phyloP scores from a whole-genome alignment of 169 alveolate genomes.

The Plasmodium malariae region DNA sequence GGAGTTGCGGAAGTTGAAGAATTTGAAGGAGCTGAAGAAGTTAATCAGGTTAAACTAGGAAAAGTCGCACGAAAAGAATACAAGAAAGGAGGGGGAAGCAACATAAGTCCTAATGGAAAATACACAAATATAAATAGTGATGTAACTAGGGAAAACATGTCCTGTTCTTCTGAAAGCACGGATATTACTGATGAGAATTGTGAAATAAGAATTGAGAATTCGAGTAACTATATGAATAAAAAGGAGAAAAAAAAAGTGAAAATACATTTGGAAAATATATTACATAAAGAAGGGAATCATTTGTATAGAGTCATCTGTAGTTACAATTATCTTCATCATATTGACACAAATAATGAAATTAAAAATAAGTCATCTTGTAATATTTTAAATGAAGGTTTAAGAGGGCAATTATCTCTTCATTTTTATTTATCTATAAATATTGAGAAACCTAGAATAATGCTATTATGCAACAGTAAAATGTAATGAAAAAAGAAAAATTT shows the following conservation, averaged over 20 bases:
- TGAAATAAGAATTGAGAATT: constrained; percentile 21
- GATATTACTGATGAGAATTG: neutral
- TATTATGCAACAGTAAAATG: constrained; percentile 40
- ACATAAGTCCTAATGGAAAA: neutral
- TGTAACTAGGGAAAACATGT: neutral
- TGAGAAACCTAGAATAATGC: constrained; percentile 27
- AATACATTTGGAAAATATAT: constrained; percentile 41
- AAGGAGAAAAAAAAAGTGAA: constrained; percentile 40
- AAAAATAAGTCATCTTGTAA: neutral
- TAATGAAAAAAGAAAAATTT: constrained; percentile 26
- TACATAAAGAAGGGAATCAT: constrained; percentile 57
- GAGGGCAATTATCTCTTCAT: constrained; percentile 21
- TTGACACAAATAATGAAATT: neutral
- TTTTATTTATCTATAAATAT: constrained; percentile 49
- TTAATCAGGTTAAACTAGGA: neutral
- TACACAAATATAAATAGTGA: neutral
- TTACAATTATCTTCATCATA: constrained; percentile 10
- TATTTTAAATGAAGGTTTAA: constrained; percentile 23
- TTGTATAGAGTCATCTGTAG: constrained; percentile 33
- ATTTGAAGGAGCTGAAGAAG: neutral
- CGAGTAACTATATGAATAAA: constrained; percentile 8
- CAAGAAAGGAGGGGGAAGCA: neutral
- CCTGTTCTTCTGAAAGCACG: neutral
- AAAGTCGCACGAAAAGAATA: neutral
- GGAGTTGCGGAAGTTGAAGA: neutral